A percentile compares a stretch with the other conserved stretches of the same genome.
Evolutionary conservation across 2,329 filamentous ascomycete species (phyloP).

Genomic region (Fusarium sp.): DNA sequence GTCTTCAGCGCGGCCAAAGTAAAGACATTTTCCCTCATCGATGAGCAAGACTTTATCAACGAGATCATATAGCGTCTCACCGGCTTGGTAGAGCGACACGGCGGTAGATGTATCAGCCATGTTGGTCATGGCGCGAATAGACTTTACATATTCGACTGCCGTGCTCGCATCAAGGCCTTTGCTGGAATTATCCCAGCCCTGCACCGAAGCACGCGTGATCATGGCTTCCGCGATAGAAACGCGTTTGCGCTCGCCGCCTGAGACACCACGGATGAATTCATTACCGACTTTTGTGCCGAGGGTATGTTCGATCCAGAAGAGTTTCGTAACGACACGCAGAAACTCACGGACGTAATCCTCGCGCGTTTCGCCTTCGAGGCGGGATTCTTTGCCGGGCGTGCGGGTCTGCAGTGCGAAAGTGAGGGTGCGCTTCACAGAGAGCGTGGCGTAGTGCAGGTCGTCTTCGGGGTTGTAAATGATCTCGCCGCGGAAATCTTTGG

Average conservation of each 20-base stretch:
- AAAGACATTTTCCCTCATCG: constrained; percentile 76
- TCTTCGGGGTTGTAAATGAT: constrained; percentile 76
- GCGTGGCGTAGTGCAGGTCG: constrained; percentile 75
- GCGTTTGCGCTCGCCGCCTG: constrained; percentile 75
- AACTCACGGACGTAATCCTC: constrained; percentile 64
- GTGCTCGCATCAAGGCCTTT: constrained; percentile 78
- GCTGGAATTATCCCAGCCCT: constrained; percentile 81
- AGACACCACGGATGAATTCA: constrained; percentile 71
- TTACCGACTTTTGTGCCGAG: constrained; percentile 76
- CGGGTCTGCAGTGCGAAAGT: constrained; percentile 73
- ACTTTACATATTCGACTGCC: constrained; percentile 76
- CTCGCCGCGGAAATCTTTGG: constrained; percentile 66
- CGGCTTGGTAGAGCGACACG: constrained; percentile 78
- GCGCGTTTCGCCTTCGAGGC: constrained; percentile 69
- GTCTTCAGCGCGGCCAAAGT: constrained; percentile 71
- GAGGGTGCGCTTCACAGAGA: constrained; percentile 74
- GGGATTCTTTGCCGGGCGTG: constrained; percentile 60
- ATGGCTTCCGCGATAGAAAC: constrained; percentile 79
- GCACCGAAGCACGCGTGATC: constrained; percentile 67
- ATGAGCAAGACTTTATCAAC: constrained; percentile 84
- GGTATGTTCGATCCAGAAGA: constrained; percentile 78
- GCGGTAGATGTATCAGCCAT: constrained; percentile 78
- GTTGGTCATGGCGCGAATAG: constrained; percentile 71
- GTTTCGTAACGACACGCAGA: constrained; percentile 71
- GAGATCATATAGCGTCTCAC: constrained; percentile 71